phyloP scores from a whole-genome alignment of 768 basidiomycete genomes.

The Arthromyces matolae region DNA sequence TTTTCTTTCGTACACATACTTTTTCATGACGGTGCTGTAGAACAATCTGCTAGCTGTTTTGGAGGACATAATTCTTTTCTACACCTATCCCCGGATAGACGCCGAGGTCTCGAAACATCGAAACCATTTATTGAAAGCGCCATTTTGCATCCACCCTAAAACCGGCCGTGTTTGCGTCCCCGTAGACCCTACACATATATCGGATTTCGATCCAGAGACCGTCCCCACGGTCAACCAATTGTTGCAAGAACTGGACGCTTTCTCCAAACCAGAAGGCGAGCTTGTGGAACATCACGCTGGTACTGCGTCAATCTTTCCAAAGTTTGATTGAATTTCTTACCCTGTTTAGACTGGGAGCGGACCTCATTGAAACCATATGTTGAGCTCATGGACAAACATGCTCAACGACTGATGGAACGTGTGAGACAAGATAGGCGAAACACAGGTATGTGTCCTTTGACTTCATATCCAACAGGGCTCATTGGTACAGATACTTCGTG shows the following conservation, averaged over 20 bases:
- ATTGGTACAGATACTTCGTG: conserved; percentile 28
- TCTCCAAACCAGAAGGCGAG: conserved; percentile 27
- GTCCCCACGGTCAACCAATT: conserved; percentile 89
- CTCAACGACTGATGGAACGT: conserved; percentile 51
- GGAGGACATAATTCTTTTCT: conserved; percentile 88
- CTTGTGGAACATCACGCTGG: conserved; percentile 48
- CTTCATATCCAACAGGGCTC: background rate
- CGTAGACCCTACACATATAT: conserved; percentile 69
- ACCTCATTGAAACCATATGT: conserved; percentile 90
- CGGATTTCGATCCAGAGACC: conserved; percentile 75
- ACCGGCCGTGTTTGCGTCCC: conserved; percentile 96
- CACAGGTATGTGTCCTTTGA: conserved; percentile 27
- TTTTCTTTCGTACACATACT: conserved; percentile 1
- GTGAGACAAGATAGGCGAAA: conserved; percentile 46
- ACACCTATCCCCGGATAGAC: conserved; percentile 95
- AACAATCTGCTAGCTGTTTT: conserved; percentile 43
- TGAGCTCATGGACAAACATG: conserved; percentile 83
- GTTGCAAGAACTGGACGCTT: conserved; percentile 69
- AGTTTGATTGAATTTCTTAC: background rate
- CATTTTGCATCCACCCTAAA: conserved; percentile 95
- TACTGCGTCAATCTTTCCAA: conserved; percentile 18
- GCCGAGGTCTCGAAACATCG: conserved; percentile 96
- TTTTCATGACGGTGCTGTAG: conserved; percentile 18
- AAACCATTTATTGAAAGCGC: conserved; percentile 96
- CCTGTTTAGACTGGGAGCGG: conserved; percentile 65